Base-by-base conservation (phyloP, 2,329 filamentous ascomycete genomes). In the Coleophoma crateriformis region DNA sequence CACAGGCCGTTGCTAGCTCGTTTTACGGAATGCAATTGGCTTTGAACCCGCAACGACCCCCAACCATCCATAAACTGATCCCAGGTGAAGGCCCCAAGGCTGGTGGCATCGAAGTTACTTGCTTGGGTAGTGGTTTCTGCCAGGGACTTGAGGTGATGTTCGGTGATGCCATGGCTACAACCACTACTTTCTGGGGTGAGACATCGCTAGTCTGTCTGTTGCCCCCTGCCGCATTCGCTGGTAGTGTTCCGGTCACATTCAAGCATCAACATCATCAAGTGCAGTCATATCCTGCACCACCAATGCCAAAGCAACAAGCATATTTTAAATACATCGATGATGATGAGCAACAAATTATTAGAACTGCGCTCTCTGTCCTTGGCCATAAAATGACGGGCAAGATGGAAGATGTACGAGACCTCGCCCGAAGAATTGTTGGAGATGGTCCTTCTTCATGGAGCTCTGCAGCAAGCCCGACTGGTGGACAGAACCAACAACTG, bases 101-200 rank as follows among this genome's bases (percentile, higher is more conserved):
- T 34, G 90, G 90, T 51, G 90, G 90, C 39, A 90, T 89, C 47
- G 90, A 96, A 65, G 89, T 96, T 3, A 92, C 88, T 0, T 80
- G 94, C 49, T 74, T 95, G 8, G 90, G 91, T 15, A 87, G 84
- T 55, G 82, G 85, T 13, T 95, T 96, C 64, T 85, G 83, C 55
- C 85, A 87, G 67, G 82, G 82, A 1, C 77, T 95, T 54, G 87
- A 91, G 54, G 88, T 96, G 48, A 87, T 90, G 68, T 96, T 96
- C 65, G 91, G 91, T 17, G 81, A 85, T 53, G 75, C 72, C 14
- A 71, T 78, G 43, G 82, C 82, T 15, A 82, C 78, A 0, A 80
- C 78, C 1, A 84, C 81, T 2, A 82, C 79, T 5, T 85, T 76
- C 59, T 85, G 79, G 78, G 78, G 81, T 45, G 75, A 82, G 53